phyloP scores from a whole-genome alignment of 2,329 filamentous ascomycete species.

The Colletotrichum costaricense region DNA sequence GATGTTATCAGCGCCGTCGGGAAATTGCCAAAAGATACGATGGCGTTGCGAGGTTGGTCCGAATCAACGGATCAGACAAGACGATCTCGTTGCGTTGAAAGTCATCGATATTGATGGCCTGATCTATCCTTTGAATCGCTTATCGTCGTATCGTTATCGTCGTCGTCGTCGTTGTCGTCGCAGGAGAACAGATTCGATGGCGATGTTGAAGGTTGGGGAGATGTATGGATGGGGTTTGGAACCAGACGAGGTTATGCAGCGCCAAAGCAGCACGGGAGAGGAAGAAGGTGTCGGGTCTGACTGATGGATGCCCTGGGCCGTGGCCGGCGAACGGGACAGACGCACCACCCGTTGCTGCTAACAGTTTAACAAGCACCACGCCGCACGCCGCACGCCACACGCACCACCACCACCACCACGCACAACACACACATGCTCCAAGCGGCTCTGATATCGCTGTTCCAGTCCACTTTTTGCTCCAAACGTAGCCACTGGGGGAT shows the following conservation, averaged over 20 bases:
- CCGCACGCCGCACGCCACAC: too few species aligned
- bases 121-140: background rate
- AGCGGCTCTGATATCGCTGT: slow-evolving; percentile 27
- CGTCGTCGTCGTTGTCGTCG: slow-evolving; percentile 20
- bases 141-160: slow-evolving; percentile 20
- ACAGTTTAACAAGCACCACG: background rate
- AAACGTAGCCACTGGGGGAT: slow-evolving; percentile 8
- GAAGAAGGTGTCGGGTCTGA: slow-evolving; percentile 9
- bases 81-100: background rate
- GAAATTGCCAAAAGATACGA: background rate
- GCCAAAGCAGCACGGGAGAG: slow-evolving; percentile 5
- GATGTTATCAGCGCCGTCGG: slow-evolving; percentile 17
- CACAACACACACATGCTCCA: slow-evolving; percentile 1
- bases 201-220: background rate
- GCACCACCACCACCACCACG: too few species aligned
- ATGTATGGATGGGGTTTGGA: background rate
- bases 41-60: slow-evolving; percentile 3
- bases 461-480: slow-evolving; percentile 15
- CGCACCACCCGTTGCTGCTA: slow-evolving; percentile 2
- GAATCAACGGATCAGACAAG: slow-evolving; percentile 29
- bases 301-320: slow-evolving; percentile 5
- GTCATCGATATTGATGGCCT: slow-evolving; percentile 14
- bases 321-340: slow-evolving; percentile 4
- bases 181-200: background rate
- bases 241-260: slow-evolving; percentile 12